phyloP scores from a whole-genome alignment of 176 grass and related monocot genomes.

The Avena atlantica region DNA sequence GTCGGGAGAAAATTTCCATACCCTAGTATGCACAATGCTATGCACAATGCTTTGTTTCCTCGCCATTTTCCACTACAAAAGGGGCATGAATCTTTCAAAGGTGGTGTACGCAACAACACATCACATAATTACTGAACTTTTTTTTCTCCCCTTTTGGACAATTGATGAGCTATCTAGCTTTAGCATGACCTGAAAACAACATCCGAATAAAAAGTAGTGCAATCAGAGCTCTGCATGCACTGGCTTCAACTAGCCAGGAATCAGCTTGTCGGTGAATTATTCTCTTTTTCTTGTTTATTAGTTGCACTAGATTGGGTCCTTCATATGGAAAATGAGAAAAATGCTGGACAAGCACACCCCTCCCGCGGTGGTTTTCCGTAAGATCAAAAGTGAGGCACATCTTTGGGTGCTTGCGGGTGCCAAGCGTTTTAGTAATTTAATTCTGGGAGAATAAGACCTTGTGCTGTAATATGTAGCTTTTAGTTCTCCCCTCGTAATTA shows the following conservation, averaged over 20 bases:
- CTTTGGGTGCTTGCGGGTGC: no score
- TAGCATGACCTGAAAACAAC: conserved; percentile 28
- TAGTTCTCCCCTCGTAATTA: no score
- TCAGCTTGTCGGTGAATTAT: conserved; percentile 1
- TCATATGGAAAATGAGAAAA: conserved; percentile 32
- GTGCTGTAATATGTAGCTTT: no score
- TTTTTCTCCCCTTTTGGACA: conserved; percentile 28
- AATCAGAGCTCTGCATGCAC: not conserved
- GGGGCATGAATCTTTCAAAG: conserved; percentile 44
- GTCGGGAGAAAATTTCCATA: no score
- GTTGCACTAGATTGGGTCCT: conserved; percentile 18
- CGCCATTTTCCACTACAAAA: conserved; percentile 28
- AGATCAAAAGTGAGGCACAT: no score
- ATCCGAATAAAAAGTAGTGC: conserved; percentile 13
- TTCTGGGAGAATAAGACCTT: no score
- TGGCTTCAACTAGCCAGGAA: conserved; percentile 11
- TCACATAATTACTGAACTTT: conserved; percentile 21
- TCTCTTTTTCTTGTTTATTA: conserved; percentile 33
- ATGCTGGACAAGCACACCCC: no score
- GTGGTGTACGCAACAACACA: not conserved
- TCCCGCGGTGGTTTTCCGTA: no score
- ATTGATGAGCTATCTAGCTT: conserved; percentile 36
- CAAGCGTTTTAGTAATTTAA: no score
- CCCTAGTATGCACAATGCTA: no score
- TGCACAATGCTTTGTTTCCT: no score